These are phyloP conservation scores for Cladosporium sp. DNA, from an alignment of 2,329 filamentous ascomycete species.

Conservation along the genomic window DNA sequence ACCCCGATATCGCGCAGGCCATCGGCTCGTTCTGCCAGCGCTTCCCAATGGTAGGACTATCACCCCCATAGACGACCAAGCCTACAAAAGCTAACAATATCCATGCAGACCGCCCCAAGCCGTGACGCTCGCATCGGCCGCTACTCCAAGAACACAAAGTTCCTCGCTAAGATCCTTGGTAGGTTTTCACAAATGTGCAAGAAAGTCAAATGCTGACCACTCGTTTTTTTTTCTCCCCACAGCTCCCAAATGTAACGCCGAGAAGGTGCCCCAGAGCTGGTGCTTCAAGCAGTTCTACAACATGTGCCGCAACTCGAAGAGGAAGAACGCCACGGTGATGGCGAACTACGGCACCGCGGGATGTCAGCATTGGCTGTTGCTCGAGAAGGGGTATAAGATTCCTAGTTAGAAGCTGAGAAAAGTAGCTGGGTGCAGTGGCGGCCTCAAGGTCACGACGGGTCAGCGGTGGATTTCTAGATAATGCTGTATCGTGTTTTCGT, in stretches of 20 bases:
- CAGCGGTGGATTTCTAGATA: background rate
- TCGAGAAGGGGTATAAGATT: background rate
- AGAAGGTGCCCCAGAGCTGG: background rate
- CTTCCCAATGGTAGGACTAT: background rate
- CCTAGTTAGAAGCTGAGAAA: background rate
- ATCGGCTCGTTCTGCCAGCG: background rate
- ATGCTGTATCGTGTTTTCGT: background rate
- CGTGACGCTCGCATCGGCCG: background rate
- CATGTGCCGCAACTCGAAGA: slow-evolving; percentile 7
- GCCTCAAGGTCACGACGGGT: background rate
- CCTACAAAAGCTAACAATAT: background rate
- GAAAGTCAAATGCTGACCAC: background rate
- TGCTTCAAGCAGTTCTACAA: slow-evolving; percentile 17
- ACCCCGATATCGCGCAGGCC: background rate
- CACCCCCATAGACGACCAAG: background rate
- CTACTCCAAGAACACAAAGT: background rate
- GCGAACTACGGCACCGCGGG: background rate
- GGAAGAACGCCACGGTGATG: slow-evolving; percentile 1
- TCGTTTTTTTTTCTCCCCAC: background rate
- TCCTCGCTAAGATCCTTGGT: background rate
- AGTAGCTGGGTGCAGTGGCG: background rate
- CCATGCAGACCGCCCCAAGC: background rate
- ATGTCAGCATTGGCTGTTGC: background rate
- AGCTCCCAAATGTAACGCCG: background rate
- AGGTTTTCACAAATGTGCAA: background rate